Evolutionary conservation across 345 rosid species (phyloP).

Genomic region (Cardamine chenopodiifolia): DNA sequence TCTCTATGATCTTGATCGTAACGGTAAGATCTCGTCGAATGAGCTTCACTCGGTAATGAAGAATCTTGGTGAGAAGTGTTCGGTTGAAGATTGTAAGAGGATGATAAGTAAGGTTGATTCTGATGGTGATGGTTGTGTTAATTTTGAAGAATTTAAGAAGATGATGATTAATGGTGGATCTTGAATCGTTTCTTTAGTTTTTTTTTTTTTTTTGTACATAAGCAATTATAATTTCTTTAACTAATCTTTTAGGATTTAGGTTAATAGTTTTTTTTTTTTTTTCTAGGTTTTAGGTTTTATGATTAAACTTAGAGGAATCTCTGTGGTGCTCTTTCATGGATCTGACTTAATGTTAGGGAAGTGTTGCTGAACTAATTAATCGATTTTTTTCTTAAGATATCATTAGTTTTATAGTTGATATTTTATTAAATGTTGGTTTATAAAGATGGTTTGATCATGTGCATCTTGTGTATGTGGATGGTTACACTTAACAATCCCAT

Average conservation of each 20-base stretch:
- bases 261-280: background rate
- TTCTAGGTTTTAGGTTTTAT: background rate
- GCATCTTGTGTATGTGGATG: constrained; percentile 11
- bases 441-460: background rate
- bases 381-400: background rate
- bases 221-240: background rate
- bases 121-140: constrained; percentile 85
- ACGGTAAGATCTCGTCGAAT: constrained; percentile 65
- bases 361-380: constrained; percentile 9
- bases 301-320: background rate
- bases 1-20: constrained; percentile 68
- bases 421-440: background rate
- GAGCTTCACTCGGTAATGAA: constrained; percentile 77
- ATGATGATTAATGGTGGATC: constrained; percentile 58
- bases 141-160: constrained; percentile 87
- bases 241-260: background rate
- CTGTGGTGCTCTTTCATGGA: background rate
- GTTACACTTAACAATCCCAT: background rate
- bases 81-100: constrained; percentile 58
- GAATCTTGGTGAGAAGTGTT: constrained; percentile 69
- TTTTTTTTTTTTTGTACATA: background rate
- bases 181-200: background rate
- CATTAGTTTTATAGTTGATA: background rate
- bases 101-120: constrained; percentile 82
- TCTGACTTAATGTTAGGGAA: constrained; percentile 21